These are phyloP conservation scores for Diutina ranongensis DNA, from an alignment of 1,139 yeast species.

Conservation along the genomic window DNA sequence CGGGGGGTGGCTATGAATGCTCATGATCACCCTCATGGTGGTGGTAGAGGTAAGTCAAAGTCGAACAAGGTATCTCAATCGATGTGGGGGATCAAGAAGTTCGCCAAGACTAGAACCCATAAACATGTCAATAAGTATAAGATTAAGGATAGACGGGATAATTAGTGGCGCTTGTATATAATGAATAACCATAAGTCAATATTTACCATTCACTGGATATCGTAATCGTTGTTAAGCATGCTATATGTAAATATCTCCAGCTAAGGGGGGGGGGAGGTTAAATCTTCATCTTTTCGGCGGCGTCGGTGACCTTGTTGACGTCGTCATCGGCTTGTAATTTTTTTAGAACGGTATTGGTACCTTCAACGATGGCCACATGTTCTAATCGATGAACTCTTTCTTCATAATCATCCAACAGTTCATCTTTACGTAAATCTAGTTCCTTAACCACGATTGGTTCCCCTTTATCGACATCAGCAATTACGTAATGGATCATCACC, in stretches of 20 bases:
- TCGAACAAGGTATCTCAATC: slow-evolving; percentile 89
- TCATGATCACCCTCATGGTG: slow-evolving; percentile 99
- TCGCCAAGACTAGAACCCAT: slow-evolving; percentile 88
- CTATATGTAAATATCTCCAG: no score
- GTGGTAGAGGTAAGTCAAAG: slow-evolving; percentile 99
- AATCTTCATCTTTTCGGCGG: not conserved
- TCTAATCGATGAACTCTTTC: slow-evolving; percentile 74
- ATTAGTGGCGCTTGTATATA: slow-evolving; percentile 2
- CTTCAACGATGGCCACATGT: slow-evolving; percentile 88
- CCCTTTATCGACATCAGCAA: slow-evolving; percentile 90
- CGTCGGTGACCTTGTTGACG: not conserved
- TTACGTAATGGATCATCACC: slow-evolving; percentile 92
- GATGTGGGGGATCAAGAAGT: slow-evolving; percentile 96
- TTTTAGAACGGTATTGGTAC: not conserved
- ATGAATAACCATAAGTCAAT: not conserved
- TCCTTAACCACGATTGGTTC: slow-evolving; percentile 78
- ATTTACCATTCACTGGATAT: no score
- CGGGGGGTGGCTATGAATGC: slow-evolving; percentile 56
- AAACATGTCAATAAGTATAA: slow-evolving; percentile 72
- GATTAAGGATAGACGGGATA: slow-evolving; percentile 61
- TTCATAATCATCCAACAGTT: slow-evolving; percentile 70
- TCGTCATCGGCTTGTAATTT: not conserved
- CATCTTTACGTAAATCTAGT: slow-evolving; percentile 57
- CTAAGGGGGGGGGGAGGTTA: no score
- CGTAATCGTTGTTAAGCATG: no score